Evolutionary conservation across 257 asterid genomes (phyloP).

Genomic region (Solanum piurae): DNA sequence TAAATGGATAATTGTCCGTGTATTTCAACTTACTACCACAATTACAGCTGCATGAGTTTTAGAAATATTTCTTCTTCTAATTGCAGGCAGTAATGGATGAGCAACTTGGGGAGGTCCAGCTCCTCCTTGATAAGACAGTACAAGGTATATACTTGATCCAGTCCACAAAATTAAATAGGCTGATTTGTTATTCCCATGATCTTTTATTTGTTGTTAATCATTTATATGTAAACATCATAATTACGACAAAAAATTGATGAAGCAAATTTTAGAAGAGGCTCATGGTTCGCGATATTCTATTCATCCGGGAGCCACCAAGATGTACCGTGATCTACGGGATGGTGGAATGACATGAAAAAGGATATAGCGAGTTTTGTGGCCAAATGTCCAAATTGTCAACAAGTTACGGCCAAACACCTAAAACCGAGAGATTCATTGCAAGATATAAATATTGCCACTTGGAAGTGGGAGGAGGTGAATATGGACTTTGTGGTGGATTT

Average conservation of each 20-base stretch:
- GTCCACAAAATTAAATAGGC: neutral
- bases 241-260: neutral
- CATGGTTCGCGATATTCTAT: no score
- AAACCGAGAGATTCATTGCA: no score
- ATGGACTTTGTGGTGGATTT: no score
- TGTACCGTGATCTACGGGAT: no score
- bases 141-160: conserved; percentile 45
- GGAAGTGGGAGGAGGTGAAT: no score
- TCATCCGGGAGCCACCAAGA: no score
- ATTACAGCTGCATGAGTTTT: neutral
- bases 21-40: neutral
- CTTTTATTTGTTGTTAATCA: neutral
- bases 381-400: no score
- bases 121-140: conserved; percentile 69
- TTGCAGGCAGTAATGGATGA: conserved; percentile 52
- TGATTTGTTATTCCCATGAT: neutral
- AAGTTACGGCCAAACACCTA: no score
- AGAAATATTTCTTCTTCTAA: neutral
- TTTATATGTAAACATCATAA: neutral
- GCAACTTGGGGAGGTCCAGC: conserved; percentile 43
- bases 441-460: no score
- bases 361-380: no score
- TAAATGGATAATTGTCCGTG: neutral
- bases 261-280: neutral
- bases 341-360: no score